Base-by-base conservation (phyloP, 139 green algal species). In the Diplosphaera chodatii region DNA sequence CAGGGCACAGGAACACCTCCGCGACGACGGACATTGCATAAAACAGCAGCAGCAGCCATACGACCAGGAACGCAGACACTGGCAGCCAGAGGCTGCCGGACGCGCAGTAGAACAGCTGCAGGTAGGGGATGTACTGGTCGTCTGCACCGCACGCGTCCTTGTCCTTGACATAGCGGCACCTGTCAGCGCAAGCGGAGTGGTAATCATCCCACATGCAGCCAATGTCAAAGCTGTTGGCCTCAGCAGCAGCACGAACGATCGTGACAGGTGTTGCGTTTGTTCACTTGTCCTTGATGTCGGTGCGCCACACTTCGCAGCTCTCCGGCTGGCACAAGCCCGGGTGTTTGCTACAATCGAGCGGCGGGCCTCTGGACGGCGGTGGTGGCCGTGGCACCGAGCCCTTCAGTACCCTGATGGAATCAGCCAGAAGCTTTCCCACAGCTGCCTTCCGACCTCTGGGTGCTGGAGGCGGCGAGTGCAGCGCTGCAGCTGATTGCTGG, bases 21-120 rank as follows among this genome's bases (percentile, higher is more conserved):
- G 78, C 78, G 15, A 70, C 72, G 21, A 73, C 67, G 32, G 59
- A 71, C 40, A 84, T 70, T 3, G 72, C 56, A 41, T 77, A 83
- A 66, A 84, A 84, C 34, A 84, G 74, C 34, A 84, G 56, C 18
- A 72, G 40, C 77, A 84, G 71, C 77, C 77, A 82, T 0, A 33
- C 40, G 18, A 83, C n/a, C 34, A 64, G 68, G 22, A 62, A 31
- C 13, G 22, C 41, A 16, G 78, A 67, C 28, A 72, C 63, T 21
- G 76, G 59, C 40, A 78, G 40, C 63, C 64, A 62, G 0, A 32
- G 31, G 32, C 28, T 15, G 59, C 63, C 59, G 2, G 32, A 37
- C 28, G 72, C 15, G 48, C 76, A 84, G 33, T 84, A 80, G 40
- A 69, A 84, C 21, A 67, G 33, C 21, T 66, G 20, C 34, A 84